Evolutionary conservation across 805 yeast species (phyloP).

Genomic region (Scheffersomyces stipitis): DNA sequence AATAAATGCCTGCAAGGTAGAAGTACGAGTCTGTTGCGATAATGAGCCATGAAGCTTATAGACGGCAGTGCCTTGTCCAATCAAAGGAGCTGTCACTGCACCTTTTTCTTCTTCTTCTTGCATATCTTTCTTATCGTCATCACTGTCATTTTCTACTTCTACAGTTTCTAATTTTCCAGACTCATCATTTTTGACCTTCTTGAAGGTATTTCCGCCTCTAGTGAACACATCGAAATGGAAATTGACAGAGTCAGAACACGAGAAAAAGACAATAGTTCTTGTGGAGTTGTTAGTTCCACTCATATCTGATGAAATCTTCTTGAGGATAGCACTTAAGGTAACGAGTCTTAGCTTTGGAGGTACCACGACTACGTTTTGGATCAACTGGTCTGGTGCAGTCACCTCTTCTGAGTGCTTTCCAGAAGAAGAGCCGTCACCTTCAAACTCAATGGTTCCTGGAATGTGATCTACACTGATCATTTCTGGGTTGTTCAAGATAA

Average conservation of each 20-base stretch:
- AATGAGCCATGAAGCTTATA: conserved; percentile 88
- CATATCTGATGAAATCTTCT: conserved; percentile 31
- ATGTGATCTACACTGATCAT: conserved; percentile 50
- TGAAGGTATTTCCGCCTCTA: conserved; percentile 49
- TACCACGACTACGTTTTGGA: conserved; percentile 76
- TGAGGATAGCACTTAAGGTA: conserved; percentile 67
- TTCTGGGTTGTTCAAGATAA: conserved; percentile 72
- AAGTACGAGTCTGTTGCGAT: conserved; percentile 77
- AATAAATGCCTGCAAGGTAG: conserved; percentile 67
- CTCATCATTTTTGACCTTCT: conserved; percentile 30
- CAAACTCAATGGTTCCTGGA: conserved; percentile 29
- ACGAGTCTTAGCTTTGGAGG: conserved; percentile 93
- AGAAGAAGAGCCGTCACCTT: conserved; percentile 22
- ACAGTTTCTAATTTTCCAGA: conserved; percentile 17
- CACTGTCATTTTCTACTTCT: conserved; percentile 7
- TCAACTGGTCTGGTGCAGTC: conserved; percentile 86
- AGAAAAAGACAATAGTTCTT: conserved; percentile 79
- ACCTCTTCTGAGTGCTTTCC: conserved; percentile 12
- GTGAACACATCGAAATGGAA: conserved; percentile 81
- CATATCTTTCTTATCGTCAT: conserved; percentile 20
- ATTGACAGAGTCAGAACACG: conserved; percentile 96
- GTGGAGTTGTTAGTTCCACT: conserved; percentile 27
- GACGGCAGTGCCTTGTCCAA: conserved; percentile 45
- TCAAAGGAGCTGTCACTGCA: conserved; percentile 52
- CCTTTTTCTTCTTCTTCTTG: conserved; percentile 30